Evolutionary conservation across 257 asterid species (phyloP).

Genomic region (Solanum chiquidenum): DNA sequence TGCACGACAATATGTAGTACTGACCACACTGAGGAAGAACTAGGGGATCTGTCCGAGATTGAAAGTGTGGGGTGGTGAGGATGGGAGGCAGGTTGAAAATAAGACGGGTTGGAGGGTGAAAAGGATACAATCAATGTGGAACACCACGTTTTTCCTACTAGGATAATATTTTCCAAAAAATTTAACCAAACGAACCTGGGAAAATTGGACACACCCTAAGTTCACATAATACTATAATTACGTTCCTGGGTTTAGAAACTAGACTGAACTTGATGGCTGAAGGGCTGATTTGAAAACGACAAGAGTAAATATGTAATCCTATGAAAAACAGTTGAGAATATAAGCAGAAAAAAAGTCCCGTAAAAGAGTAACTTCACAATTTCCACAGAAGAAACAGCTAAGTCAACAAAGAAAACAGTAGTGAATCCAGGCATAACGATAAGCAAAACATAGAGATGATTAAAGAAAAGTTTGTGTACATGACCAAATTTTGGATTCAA

Average conservation of each 20-base stretch:
- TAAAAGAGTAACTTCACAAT: neutral
- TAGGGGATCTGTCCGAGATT: no score
- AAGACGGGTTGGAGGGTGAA: neutral
- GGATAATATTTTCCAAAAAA: neutral
- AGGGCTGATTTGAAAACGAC: no score
- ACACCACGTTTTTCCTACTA: neutral
- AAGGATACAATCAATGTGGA: neutral
- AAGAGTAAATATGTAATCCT: neutral
- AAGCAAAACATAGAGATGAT: constrained; percentile 12
- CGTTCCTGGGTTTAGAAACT: no score
- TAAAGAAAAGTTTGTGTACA: constrained; percentile 17
- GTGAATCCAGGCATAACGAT: neutral
- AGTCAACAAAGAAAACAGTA: constrained; percentile 1
- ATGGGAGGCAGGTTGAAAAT: neutral
- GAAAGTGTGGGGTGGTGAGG: neutral
- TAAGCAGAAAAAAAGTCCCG: neutral
- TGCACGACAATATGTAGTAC: no score
- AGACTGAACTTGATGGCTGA: no score
- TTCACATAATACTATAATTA: no score
- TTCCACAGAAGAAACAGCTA: neutral
- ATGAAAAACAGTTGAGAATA: neutral
- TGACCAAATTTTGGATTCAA: constrained; percentile 20
- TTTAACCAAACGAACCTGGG: neutral
- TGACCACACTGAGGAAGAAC: no score
- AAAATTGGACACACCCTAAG: neutral